phyloP scores from a whole-genome alignment of 1,139 yeast genomes.

The Nematodospora anomalae region DNA sequence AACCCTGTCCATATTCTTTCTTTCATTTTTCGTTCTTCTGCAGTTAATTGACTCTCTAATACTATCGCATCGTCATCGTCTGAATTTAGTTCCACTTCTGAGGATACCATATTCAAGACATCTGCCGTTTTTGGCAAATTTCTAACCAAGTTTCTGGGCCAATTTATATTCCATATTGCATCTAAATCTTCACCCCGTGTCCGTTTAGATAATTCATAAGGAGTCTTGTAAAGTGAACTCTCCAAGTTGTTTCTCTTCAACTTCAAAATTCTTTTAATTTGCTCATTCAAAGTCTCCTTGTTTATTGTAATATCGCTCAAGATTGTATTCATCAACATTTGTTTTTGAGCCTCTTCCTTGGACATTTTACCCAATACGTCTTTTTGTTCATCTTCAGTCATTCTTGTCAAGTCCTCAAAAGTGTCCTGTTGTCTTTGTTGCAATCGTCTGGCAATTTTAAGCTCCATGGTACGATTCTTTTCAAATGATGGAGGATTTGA shows the following conservation, averaged over 20 bases:
- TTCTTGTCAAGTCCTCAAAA: constrained; percentile 14
- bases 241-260: constrained; percentile 17
- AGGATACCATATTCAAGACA: constrained; percentile 52
- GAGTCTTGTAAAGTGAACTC: constrained; percentile 15
- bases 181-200: constrained; percentile 10
- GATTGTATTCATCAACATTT: constrained; percentile 21
- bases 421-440: constrained; percentile 12
- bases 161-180: constrained; percentile 27
- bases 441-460: constrained; percentile 19
- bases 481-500: constrained; percentile 83
- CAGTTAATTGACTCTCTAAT: constrained; percentile 56
- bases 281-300: constrained; percentile 14
- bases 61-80: constrained; percentile 84
- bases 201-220: constrained; percentile 13
- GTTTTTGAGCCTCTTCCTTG: constrained; percentile 16
- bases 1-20: constrained; percentile 86
- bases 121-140: constrained; percentile 57
- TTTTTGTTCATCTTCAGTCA: constrained; percentile 11
- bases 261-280: constrained; percentile 17
- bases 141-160: constrained; percentile 54
- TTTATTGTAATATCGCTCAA: constrained; percentile 27
- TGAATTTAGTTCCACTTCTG: constrained; percentile 56
- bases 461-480: constrained; percentile 43
- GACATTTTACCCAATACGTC: constrained; percentile 7
- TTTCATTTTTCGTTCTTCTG: constrained; percentile 66